Evolutionary conservation across 495 filamentous ascomycete genomes (phyloP), one percentile per base, ranked within the genome.

Genomic region (Penicillium goetzii): DNA sequence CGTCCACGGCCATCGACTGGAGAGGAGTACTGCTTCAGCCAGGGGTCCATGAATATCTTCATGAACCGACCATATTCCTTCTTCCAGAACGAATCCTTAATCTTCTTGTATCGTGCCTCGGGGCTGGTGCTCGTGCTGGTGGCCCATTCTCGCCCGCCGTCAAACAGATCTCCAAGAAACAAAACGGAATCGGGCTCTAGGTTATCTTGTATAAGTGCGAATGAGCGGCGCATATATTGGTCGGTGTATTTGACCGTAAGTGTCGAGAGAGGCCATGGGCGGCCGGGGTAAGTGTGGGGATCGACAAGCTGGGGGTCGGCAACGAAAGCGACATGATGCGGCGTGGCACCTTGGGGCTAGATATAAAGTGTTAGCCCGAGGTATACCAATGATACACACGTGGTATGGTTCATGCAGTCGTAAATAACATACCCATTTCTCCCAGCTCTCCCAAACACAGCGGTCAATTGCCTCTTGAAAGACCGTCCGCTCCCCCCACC

Each of bases 301-400:
- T 99, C 96, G 68, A 97, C 92, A 36, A 99, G 83, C 73, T 99
- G 96, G n/a, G 96, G 96, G 72, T 99, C 96, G 41, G 96, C 93
- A 60, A 99, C 81, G 68, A 99, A 89, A 56, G 89, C 85, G 59
- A 97, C 81, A 71, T 89, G 92, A 76, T 98, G 92, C 2, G 96
- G 96, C 28, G 81, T 84, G 21, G 92, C 92, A 63, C 79, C 85
- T 64, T 80, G 71, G 61, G 92, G 91, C 95, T 97, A 59, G 2
- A 56, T 0, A 56, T 5, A 50, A 61, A 57, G 0, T 14, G 62
- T 63, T n/a, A 63, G 65, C 10, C 19, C 53, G 32, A 54, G 12
- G 49, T n/a, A 32, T 30, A 54, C 17, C 5, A 30, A 26, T 33
- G 34, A 21, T 34, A 14, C 26, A 19, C 47, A 34, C 11, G 8